These are phyloP conservation scores for Luvunga scandens DNA, from an alignment of 345 rosid species.

Conservation along the genomic window DNA sequence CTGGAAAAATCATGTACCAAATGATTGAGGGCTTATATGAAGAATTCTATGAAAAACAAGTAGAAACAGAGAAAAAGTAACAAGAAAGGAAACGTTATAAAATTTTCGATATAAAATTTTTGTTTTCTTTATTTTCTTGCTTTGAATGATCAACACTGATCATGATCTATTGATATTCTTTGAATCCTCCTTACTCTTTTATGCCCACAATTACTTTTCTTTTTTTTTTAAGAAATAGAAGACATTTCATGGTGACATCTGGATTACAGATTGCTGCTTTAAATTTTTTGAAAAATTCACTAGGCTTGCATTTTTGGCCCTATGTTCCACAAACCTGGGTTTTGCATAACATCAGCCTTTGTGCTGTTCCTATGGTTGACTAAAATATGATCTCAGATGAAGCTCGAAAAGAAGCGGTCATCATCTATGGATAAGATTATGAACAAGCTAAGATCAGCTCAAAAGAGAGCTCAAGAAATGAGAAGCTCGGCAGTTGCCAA, in stretches of 20 bases:
- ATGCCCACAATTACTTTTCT: not conserved
- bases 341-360: not conserved
- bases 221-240: not conserved
- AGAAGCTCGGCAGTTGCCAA: conserved; percentile 64
- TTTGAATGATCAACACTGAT: not conserved
- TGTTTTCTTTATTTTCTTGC: not conserved
- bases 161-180: not conserved
- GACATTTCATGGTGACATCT: not conserved
- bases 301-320: not conserved
- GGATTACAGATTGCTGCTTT: not conserved
- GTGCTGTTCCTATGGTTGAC: conserved; percentile 7
- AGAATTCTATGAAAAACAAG: not conserved
- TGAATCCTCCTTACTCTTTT: not conserved
- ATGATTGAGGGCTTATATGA: not conserved
- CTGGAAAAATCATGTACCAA: not conserved
- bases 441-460: conserved; percentile 86
- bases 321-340: not conserved
- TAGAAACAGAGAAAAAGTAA: not conserved
- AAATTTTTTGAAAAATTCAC: not conserved
- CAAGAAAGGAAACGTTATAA: not conserved
- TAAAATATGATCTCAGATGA: conserved; percentile 64
- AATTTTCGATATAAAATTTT: not conserved
- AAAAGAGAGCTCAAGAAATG: conserved; percentile 94
- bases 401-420: conserved; percentile 89
- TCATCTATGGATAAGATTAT: conserved; percentile 91